Base-by-base conservation (phyloP, 106 monocot genomes). In the Acanthochlamys bracteata region DNA sequence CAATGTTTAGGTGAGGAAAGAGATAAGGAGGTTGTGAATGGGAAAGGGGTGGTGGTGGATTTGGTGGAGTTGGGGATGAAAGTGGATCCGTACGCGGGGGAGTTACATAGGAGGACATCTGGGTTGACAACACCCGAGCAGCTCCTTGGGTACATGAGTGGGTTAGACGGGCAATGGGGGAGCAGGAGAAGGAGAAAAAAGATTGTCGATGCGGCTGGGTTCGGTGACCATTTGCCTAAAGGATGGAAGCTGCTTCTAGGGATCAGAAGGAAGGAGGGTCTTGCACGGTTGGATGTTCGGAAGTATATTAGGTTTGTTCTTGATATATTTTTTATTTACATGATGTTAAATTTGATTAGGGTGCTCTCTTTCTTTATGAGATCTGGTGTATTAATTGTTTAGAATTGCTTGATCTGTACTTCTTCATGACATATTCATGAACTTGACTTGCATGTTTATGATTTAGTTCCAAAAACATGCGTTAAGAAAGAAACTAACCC, bases 201-300 rank as follows among this genome's bases (percentile, higher is more conserved):
- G 76, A 71, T 80, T 25, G 84, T 84, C 2, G 70, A 80, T 61
- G 76, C 84, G 0, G 66, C 62, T 0, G 26, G 11, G 16, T 80
- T 80, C 13, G 79, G 80, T 21, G 73, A 71, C 42, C 74, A 63
- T 49, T 74, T 89, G 54, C 89, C 89, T 0, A 79, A 63, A 25
- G 89, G 85, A 13, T 89, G 89, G 89, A 85, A 81, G 72, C 64
- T 89, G 24, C 54, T 78, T 17, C 64, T 89, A 15, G 85, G 81
- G 22, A 68, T 89, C 49, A 76, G 81, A 82, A 85, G 79, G 72
- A 84, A 82, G 76, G 81, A 82, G 4, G 74, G 72, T 16, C 40
- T 60, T 41, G 57, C 74, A 7, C 67, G 79, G 73, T 39, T 89
- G 40, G 59, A 85, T 60, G 82, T 84, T 72, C 66, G 82, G 39